Conservation (phyloP, 768 basidiomycete genomes). For the Paxillus rubicundulus region DNA sequence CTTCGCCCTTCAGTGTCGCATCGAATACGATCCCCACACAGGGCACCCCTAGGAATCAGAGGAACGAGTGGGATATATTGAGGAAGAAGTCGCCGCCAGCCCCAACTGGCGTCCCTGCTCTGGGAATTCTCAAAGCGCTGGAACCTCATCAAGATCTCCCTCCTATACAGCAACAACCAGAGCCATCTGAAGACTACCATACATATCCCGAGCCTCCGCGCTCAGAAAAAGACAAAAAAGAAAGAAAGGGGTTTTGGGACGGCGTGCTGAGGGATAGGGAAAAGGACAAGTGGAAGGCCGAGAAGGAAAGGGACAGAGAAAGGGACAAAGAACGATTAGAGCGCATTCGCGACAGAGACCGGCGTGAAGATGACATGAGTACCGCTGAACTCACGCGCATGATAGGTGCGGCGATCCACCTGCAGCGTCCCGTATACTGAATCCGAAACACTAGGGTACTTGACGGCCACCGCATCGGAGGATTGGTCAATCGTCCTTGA, state of each 20-base stretch:
- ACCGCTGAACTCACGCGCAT: slow-evolving; percentile 61
- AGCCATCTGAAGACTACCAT: slow-evolving; percentile 32
- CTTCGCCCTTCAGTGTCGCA: slow-evolving; percentile 45
- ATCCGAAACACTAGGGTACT: slow-evolving; percentile 47
- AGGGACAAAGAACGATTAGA: slow-evolving; percentile 32
- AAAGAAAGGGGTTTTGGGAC: slow-evolving; percentile 58
- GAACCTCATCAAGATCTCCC: slow-evolving; percentile 47
- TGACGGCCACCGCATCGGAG: slow-evolving; percentile 76
- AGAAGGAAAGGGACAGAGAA: slow-evolving; percentile 39
- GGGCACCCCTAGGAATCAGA: slow-evolving; percentile 13
- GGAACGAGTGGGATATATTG: slow-evolving; percentile 17
- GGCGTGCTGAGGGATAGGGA: slow-evolving; percentile 35
- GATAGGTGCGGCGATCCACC: slow-evolving; percentile 52
- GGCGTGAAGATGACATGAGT: slow-evolving; percentile 43
- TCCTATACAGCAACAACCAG: slow-evolving; percentile 15
- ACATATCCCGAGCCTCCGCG: slow-evolving; percentile 21
- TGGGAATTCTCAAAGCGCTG: slow-evolving; percentile 59
- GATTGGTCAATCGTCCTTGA: slow-evolving; percentile 82
- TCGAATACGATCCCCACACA: slow-evolving; percentile 20
- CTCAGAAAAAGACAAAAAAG: slow-evolving; percentile 44
- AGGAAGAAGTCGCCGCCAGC: slow-evolving; percentile 31
- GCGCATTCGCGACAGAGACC: slow-evolving; percentile 27
- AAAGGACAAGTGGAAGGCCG: slow-evolving; percentile 29
- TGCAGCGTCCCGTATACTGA: neutral
- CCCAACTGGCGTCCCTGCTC: slow-evolving; percentile 37